Conservation (phyloP, 805 yeast species). For the Kuraishia ogatae region DNA sequence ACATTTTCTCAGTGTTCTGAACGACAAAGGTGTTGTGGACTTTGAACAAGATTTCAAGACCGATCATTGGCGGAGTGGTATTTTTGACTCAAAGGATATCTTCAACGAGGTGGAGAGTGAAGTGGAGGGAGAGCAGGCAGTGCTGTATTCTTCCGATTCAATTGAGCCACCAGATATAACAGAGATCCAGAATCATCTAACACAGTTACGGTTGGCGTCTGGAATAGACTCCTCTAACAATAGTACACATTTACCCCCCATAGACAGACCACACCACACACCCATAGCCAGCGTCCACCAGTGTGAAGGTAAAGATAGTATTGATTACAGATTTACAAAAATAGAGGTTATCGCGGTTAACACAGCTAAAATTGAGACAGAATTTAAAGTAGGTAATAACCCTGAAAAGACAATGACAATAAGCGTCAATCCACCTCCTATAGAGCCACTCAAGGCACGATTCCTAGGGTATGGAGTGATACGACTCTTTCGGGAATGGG, state of each 20-base stretch:
- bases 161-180: background rate
- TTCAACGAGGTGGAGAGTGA: slow-evolving; percentile 9
- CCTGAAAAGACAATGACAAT: background rate
- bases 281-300: background rate
- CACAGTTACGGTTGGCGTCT: background rate
- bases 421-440: slow-evolving; percentile 2
- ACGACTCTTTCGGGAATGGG: slow-evolving; percentile 51
- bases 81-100: slow-evolving; percentile 11
- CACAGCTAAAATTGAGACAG: slow-evolving; percentile 10
- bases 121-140: background rate
- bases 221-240: too few relatives aligned
- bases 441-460: slow-evolving; percentile 47
- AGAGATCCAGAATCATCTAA: background rate
- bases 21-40: slow-evolving; percentile 11
- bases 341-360: slow-evolving; percentile 23
- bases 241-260: background rate
- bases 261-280: background rate
- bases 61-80: slow-evolving; percentile 16
- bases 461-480: slow-evolving; percentile 70
- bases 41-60: slow-evolving; percentile 11
- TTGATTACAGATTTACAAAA: slow-evolving; percentile 26
- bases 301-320: background rate
- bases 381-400: background rate
- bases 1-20: slow-evolving; percentile 10
- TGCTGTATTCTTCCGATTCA: background rate